A percentile compares a stretch with the other conserved stretches of the same genome.
These are phyloP conservation scores for Quaeritorhiza haematococci DNA, from an alignment of 371 early-diverging fungal species.

Conservation along the genomic window DNA sequence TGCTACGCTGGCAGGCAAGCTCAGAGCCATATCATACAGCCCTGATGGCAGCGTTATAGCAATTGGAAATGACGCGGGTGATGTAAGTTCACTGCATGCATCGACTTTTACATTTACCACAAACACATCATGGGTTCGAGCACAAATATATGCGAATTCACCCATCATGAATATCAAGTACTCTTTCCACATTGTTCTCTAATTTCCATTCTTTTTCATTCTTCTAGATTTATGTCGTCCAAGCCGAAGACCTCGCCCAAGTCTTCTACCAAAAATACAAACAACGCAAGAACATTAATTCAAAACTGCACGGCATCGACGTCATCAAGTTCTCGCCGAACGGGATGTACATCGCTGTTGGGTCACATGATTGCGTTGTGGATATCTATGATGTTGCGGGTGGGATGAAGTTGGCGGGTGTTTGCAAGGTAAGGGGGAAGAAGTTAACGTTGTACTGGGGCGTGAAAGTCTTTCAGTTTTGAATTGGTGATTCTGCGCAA, in stretches of 20 bases:
- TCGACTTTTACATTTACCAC: too few relatives aligned
- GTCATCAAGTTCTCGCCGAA: conserved; percentile 23
- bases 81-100: too few relatives aligned
- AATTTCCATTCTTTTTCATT: too few relatives aligned
- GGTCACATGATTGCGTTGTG: conserved; percentile 14
- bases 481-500: too few relatives aligned
- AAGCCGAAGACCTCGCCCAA: conserved; percentile 15
- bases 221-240: conserved; percentile 20
- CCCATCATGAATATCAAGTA: too few relatives aligned
- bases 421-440: conserved; percentile 11
- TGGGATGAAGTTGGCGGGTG: conserved; percentile 7
- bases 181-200: too few relatives aligned
- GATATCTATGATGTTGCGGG: conserved; percentile 12
- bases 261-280: conserved; percentile 20
- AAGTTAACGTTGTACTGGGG: too few relatives aligned
- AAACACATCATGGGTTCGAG: too few relatives aligned
- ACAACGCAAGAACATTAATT: conserved; percentile 9
- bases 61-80: conserved; percentile 23
- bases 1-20: conserved; percentile 18
- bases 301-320: conserved; percentile 9
- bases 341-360: conserved; percentile 22
- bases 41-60: conserved; percentile 21
- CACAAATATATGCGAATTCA: not conserved
- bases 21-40: conserved; percentile 16
- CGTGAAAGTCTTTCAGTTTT: too few relatives aligned